A percentile compares a stretch with the other conserved stretches of the same genome.
These are phyloP conservation scores for Linnemannia exigua DNA, from an alignment of 192 early-diverging fungal genomes.

Conservation along the genomic window DNA sequence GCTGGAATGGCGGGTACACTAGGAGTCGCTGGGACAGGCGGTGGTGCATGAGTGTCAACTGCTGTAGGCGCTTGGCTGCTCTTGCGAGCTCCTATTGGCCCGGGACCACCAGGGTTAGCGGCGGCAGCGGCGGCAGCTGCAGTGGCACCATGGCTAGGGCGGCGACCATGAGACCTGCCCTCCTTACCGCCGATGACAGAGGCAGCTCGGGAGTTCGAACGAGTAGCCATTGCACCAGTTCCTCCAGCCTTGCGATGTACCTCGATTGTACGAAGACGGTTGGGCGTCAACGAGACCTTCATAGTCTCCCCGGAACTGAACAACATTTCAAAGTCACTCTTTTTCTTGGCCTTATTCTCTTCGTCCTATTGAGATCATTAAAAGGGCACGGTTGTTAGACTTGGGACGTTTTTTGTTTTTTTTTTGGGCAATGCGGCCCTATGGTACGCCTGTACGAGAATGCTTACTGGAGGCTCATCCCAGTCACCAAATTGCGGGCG, in stretches of 20 bases:
- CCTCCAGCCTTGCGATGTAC: slow-evolving; percentile 48
- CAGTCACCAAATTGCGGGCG: slow-evolving; percentile 55
- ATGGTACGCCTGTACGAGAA: not conserved
- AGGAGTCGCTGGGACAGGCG: slow-evolving; percentile 8
- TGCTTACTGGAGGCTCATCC: slow-evolving; percentile 47
- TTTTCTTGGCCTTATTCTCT: slow-evolving; percentile 60
- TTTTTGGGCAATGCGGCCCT: not conserved
- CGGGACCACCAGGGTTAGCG: not conserved
- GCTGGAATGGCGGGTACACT: slow-evolving; percentile 41
- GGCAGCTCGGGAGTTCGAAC: slow-evolving; percentile 47
- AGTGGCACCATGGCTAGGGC: slow-evolving; percentile 25
- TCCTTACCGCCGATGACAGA: slow-evolving; percentile 40
- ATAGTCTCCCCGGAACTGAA: slow-evolving; percentile 66
- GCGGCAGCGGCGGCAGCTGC: not conserved
- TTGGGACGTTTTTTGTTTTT: no score
- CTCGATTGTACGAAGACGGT: slow-evolving; percentile 70
- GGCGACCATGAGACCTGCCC: slow-evolving; percentile 32
- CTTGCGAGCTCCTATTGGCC: slow-evolving; percentile 19
- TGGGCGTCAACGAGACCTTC: slow-evolving; percentile 70
- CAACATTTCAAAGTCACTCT: slow-evolving; percentile 67
- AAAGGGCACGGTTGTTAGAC: no score
- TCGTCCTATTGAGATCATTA: no score
- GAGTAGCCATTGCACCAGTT: slow-evolving; percentile 22
- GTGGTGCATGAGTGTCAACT: not conserved
- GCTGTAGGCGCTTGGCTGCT: slow-evolving; percentile 13